Percentiles rank a stretch among this genome's conserved stretches.
Conservation (phyloP, 2,329 filamentous ascomycete genomes). For the Nigrospora oryzae region DNA sequence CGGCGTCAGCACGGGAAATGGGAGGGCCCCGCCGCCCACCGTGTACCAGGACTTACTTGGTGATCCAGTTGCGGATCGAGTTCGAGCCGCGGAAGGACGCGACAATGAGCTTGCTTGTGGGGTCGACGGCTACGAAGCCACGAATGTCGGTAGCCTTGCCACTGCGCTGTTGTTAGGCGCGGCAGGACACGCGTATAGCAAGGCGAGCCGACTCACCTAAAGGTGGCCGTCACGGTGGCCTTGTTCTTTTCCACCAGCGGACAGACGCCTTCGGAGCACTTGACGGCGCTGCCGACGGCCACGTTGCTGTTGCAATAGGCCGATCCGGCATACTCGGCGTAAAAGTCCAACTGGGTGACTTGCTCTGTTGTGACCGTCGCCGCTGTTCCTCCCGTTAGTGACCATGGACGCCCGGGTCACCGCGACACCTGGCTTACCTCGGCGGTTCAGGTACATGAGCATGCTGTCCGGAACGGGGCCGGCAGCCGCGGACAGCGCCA, state of each 20-base stretch:
- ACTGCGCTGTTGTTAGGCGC: not conserved
- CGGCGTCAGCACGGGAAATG: not conserved
- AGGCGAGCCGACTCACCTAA: conserved; percentile 3
- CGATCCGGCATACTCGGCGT: conserved; percentile 41
- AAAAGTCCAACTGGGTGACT: conserved; percentile 34
- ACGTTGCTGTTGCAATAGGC: conserved; percentile 44
- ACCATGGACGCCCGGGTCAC: not conserved
- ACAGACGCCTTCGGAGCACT: conserved; percentile 35
- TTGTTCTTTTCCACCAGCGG: conserved; percentile 6
- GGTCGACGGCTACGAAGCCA: conserved; percentile 11
- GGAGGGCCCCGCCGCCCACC: not conserved
- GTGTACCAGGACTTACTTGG: conserved; percentile 6
- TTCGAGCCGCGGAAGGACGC: conserved; percentile 10
- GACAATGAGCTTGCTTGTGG: conserved; percentile 9
- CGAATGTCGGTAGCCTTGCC: conserved; percentile 8
- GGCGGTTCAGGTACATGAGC: conserved; percentile 15
- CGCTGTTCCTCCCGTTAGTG: conserved; percentile 5
- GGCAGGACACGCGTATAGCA: not conserved
- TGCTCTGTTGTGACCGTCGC: conserved; percentile 14
- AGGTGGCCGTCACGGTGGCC: conserved; percentile 7
- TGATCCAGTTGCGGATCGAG: conserved; percentile 7
- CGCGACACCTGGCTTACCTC: conserved; percentile 20
- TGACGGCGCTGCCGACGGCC: conserved; percentile 26
- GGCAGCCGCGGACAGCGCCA: conserved; percentile 12
- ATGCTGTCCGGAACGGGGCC: conserved; percentile 11